phyloP scores from a whole-genome alignment of 2,329 filamentous ascomycete genomes.

The Didymellaceae sp. region DNA sequence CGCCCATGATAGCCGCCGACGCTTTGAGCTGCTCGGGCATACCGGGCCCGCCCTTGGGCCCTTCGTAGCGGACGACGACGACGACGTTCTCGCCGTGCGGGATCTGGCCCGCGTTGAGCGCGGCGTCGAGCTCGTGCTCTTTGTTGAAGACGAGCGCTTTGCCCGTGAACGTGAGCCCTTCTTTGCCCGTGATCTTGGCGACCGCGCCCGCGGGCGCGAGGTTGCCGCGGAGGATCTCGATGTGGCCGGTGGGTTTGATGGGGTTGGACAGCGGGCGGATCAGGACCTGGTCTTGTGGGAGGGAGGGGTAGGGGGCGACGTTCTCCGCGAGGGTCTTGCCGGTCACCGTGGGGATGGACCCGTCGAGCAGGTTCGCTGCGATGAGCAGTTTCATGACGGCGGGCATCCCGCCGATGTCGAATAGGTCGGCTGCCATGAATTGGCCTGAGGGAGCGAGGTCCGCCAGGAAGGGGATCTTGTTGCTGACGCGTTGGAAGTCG shows the following conservation, averaged over 20 bases:
- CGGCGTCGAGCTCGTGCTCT: slow-evolving; percentile 77
- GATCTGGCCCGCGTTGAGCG: slow-evolving; percentile 74
- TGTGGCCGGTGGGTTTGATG: slow-evolving; percentile 84
- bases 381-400: slow-evolving; percentile 86
- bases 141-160: slow-evolving; percentile 86
- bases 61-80: slow-evolving; percentile 90
- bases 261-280: slow-evolving; percentile 82
- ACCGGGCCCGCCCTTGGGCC: slow-evolving; percentile 88
- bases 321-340: slow-evolving; percentile 85
- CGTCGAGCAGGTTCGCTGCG: slow-evolving; percentile 76
- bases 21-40: slow-evolving; percentile 96
- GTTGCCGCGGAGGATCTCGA: slow-evolving; percentile 87
- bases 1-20: slow-evolving; percentile 89
- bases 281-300: slow-evolving; percentile 80
- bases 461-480: slow-evolving; percentile 85
- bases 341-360: slow-evolving; percentile 79
- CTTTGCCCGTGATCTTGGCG: slow-evolving; percentile 96
- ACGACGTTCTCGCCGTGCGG: slow-evolving; percentile 82
- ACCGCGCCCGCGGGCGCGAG: slow-evolving; percentile 88
- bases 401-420: slow-evolving; percentile 83
- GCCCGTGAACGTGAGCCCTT: slow-evolving; percentile 82
- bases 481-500: slow-evolving; percentile 80
- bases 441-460: slow-evolving; percentile 83
- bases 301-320: slow-evolving; percentile 74
- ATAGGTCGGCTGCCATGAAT: slow-evolving; percentile 88